Conservation (phyloP, 495 filamentous ascomycete species). For the Monascus purpureus region DNA sequence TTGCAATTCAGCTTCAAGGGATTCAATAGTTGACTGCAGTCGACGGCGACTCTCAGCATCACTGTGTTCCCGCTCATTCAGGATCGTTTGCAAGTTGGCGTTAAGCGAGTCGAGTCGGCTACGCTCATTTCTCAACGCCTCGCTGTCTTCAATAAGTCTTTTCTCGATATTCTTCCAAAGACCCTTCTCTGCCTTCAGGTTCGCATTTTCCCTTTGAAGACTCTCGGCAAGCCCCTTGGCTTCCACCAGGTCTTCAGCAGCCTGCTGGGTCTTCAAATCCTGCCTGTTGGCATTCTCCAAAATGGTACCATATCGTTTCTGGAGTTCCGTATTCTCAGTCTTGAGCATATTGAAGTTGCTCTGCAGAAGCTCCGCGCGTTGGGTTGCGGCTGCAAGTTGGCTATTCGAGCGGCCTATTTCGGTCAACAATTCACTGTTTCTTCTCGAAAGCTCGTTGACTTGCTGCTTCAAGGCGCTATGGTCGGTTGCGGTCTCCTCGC, state of each 20-base stretch:
- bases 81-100: slow-evolving; percentile 65
- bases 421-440: slow-evolving; percentile 67
- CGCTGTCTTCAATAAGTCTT: slow-evolving; percentile 73
- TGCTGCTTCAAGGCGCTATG: slow-evolving; percentile 74
- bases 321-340: slow-evolving; percentile 69
- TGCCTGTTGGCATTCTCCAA: slow-evolving; percentile 77
- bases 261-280: slow-evolving; percentile 77
- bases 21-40: slow-evolving; percentile 61
- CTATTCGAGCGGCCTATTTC: slow-evolving; percentile 65
- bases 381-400: slow-evolving; percentile 63
- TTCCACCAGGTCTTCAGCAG: slow-evolving; percentile 85
- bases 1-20: slow-evolving; percentile 62
- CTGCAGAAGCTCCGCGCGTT: slow-evolving; percentile 83
- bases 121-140: slow-evolving; percentile 69
- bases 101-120: slow-evolving; percentile 65
- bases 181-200: slow-evolving; percentile 83
- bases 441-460: slow-evolving; percentile 62
- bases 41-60: slow-evolving; percentile 70
- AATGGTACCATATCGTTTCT: slow-evolving; percentile 59
- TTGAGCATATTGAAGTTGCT: slow-evolving; percentile 71
- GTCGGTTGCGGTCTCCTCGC: slow-evolving; percentile 68
- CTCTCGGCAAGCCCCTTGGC: slow-evolving; percentile 68
- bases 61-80: slow-evolving; percentile 78
- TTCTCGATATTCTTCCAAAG: slow-evolving; percentile 86
- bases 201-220: slow-evolving; percentile 78